phyloP scores from a whole-genome alignment of 176 grass and related monocot genomes.

The Oryza punctata region DNA sequence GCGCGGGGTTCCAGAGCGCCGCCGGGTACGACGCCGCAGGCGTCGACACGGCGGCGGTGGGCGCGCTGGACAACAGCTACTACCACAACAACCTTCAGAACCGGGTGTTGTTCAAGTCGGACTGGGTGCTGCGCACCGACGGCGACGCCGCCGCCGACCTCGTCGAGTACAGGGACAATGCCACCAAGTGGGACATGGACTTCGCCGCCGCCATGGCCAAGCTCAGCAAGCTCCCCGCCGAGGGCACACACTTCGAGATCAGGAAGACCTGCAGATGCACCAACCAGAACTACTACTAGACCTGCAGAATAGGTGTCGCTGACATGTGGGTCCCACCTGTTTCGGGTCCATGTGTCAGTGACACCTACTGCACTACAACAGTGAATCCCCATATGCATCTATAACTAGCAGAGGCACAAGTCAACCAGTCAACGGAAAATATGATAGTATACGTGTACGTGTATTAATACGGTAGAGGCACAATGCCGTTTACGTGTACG shows the following conservation, averaged over 20 bases:
- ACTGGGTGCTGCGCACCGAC: constrained; percentile 24
- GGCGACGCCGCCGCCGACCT: not conserved
- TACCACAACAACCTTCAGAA: constrained; percentile 14
- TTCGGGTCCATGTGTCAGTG: too few relatives aligned
- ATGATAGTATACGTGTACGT: not conserved
- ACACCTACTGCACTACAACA: too few relatives aligned
- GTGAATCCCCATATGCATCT: too few relatives aligned
- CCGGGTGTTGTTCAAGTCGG: constrained; percentile 35
- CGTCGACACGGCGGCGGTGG: not conserved
- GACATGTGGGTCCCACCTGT: too few relatives aligned
- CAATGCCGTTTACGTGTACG: too few relatives aligned
- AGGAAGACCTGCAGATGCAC: constrained; percentile 29
- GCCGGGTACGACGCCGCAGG: not conserved
- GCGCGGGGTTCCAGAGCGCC: not conserved
- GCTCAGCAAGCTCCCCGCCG: constrained; percentile 44
- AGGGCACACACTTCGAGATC: constrained; percentile 33
- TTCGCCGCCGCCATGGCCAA: constrained; percentile 48
- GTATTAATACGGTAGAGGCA: too few relatives aligned
- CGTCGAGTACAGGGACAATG: not conserved
- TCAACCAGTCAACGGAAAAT: not conserved
- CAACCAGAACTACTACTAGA: constrained; percentile 7
- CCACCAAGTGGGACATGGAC: not conserved
- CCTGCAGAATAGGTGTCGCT: too few relatives aligned
- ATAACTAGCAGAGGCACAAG: too few relatives aligned
- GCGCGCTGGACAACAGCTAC: constrained; percentile 28